Evolutionary conservation across 2,329 filamentous ascomycete species (phyloP).

Genomic region (Coleophoma cylindrospora): DNA sequence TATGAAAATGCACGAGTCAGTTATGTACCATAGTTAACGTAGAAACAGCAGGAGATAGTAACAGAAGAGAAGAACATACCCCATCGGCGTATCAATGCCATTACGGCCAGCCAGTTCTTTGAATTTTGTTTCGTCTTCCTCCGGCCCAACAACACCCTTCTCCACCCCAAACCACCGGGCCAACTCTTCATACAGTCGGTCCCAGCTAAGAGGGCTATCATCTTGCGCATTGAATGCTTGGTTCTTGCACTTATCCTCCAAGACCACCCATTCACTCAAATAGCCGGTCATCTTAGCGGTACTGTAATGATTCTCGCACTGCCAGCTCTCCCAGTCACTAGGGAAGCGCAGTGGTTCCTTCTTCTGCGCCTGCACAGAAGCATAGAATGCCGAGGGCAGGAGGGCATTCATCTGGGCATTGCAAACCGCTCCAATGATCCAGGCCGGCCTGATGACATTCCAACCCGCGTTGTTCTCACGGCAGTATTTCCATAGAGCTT

Average conservation of each 20-base stretch:
- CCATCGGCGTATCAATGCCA: background rate
- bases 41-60: too few species aligned
- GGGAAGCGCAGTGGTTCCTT: background rate
- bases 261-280: background rate
- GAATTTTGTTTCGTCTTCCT: background rate
- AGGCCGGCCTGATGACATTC: background rate
- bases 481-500: background rate
- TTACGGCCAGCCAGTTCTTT: background rate
- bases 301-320: background rate
- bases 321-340: background rate
- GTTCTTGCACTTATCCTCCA: background rate
- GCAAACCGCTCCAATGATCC: background rate
- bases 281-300: background rate
- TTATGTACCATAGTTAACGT: too few species aligned
- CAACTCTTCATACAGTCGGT: background rate
- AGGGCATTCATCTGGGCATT: background rate
- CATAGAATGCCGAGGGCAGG: background rate
- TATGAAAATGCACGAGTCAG: background rate
- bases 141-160: background rate
- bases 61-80: too few species aligned
- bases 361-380: background rate
- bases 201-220: background rate
- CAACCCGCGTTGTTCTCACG: background rate
- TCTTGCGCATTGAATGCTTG: background rate
- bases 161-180: background rate